Conservation (phyloP, 2,329 filamentous ascomycete species). For the Zopfia rhizophila region DNA sequence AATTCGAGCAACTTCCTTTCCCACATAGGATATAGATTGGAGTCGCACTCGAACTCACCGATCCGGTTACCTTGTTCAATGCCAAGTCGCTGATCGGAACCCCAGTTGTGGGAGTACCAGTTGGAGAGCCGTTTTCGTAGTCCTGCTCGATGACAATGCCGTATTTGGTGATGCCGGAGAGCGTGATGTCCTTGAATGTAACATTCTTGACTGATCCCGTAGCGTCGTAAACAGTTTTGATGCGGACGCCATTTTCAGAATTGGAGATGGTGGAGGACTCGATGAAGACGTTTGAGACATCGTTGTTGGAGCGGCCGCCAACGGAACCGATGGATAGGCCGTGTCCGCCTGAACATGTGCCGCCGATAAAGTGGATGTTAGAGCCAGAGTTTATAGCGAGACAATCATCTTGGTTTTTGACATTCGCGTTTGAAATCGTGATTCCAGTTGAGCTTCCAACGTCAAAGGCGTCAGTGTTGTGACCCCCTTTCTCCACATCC, state of each 20-base stretch:
- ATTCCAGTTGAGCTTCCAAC: slow-evolving; percentile 61
- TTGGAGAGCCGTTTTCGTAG: slow-evolving; percentile 60
- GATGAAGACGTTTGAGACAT: slow-evolving; percentile 64
- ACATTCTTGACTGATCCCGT: slow-evolving; percentile 63
- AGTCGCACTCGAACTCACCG: slow-evolving; percentile 41
- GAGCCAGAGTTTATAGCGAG: slow-evolving; percentile 68
- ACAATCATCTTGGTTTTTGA: slow-evolving; percentile 70
- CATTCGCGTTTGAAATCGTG: slow-evolving; percentile 61
- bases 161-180: slow-evolving; percentile 58
- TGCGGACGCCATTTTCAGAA: slow-evolving; percentile 67
- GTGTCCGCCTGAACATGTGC: slow-evolving; percentile 64
- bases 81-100: slow-evolving; percentile 59
- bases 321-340: slow-evolving; percentile 69
- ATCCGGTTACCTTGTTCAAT: slow-evolving; percentile 55
- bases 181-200: slow-evolving; percentile 59
- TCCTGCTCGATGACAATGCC: slow-evolving; percentile 66
- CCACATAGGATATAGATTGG: slow-evolving; percentile 67
- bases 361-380: slow-evolving; percentile 49
- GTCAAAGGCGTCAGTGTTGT: slow-evolving; percentile 69
- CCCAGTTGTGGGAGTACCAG: slow-evolving; percentile 57
- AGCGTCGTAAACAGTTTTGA: slow-evolving; percentile 66
- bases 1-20: slow-evolving; percentile 63
- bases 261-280: slow-evolving; percentile 59
- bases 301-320: slow-evolving; percentile 66
- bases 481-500: slow-evolving; percentile 49